Evolutionary conservation across 495 filamentous ascomycete species (phyloP).

Genomic region (Neurospora cerealis): DNA sequence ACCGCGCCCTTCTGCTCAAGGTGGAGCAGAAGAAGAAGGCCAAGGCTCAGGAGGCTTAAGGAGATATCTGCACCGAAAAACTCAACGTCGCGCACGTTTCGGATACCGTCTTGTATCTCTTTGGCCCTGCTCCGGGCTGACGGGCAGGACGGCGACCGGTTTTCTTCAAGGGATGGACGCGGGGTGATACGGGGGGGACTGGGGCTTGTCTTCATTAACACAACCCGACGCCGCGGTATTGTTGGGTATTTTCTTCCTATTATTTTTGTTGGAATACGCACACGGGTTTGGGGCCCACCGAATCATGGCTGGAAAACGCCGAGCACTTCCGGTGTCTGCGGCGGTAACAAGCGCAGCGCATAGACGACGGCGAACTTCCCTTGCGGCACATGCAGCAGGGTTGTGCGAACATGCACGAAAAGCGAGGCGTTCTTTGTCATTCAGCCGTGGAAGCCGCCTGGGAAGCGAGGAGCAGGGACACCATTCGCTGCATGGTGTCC

Average conservation of each 20-base stretch:
- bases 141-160: background rate
- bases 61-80: background rate
- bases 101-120: background rate
- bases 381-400: background rate
- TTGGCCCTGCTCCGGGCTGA: background rate
- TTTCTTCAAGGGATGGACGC: background rate
- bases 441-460: background rate
- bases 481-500: background rate
- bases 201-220: background rate
- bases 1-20: slow-evolving; percentile 92
- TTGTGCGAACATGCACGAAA: background rate
- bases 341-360: background rate
- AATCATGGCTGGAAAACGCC: background rate
- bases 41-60: slow-evolving; percentile 53
- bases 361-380: background rate
- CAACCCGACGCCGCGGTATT: background rate
- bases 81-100: background rate
- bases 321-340: background rate
- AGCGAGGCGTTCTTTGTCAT: background rate
- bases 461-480: background rate
- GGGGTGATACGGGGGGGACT: background rate
- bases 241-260: background rate
- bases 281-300: background rate
- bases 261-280: background rate
- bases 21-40: slow-evolving; percentile 99